These are phyloP conservation scores for Tolypocladium guangdongense DNA, from an alignment of 2,329 filamentous ascomycete genomes.

Conservation along the genomic window DNA sequence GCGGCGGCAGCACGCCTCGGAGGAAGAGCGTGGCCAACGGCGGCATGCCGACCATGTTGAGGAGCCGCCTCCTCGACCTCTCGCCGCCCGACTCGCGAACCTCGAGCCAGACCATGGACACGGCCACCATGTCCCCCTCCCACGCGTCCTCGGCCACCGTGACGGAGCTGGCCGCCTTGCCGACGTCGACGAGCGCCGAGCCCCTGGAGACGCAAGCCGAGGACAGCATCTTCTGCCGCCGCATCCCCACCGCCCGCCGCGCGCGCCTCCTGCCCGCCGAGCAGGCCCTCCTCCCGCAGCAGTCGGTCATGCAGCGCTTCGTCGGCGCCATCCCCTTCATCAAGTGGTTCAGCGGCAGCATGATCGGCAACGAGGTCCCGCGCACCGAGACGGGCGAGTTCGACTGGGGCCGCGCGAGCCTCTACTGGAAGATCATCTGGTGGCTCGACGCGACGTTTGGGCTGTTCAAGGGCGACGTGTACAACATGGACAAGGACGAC, in stretches of 20 bases:
- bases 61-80: constrained; percentile 26
- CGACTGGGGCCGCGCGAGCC: constrained; percentile 58
- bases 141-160: constrained; percentile 35
- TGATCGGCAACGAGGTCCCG: constrained; percentile 69
- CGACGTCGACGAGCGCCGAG: constrained; percentile 7
- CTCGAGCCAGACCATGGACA: constrained; percentile 48
- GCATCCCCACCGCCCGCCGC: constrained; percentile 56
- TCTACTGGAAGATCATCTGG: constrained; percentile 59
- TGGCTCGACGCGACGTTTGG: constrained; percentile 48
- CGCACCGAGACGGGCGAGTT: constrained; percentile 64
- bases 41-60: constrained; percentile 23
- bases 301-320: constrained; percentile 52
- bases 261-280: constrained; percentile 56
- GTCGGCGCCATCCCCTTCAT: constrained; percentile 57
- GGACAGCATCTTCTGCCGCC: constrained; percentile 41
- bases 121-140: constrained; percentile 35
- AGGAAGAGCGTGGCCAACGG: constrained; percentile 11
- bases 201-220: constrained; percentile 18
- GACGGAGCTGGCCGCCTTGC: constrained; percentile 18
- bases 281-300: constrained; percentile 59
- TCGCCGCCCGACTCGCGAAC: constrained; percentile 34
- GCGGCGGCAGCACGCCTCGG: constrained; percentile 9
- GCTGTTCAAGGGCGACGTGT: constrained; percentile 48
- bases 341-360: constrained; percentile 58
- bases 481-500: constrained; percentile 47